Conservation (phyloP, 164 flowering plant genomes). For the Chimonanthus salicifolius region DNA sequence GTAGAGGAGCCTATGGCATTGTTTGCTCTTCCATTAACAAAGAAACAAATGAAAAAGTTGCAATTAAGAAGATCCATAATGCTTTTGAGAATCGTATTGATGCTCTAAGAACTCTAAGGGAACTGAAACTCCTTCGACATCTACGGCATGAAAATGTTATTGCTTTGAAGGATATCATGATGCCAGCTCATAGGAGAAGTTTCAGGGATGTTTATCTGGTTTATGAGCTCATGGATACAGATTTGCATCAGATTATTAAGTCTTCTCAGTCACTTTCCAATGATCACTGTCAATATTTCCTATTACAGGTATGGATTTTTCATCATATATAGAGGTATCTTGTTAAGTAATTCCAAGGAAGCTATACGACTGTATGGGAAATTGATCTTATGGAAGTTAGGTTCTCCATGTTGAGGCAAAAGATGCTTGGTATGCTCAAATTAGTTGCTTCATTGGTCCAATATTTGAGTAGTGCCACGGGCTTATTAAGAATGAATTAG, state of each 20-base stretch:
- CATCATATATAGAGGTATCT: neutral
- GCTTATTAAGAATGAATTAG: neutral
- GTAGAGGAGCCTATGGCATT: constrained; percentile 92
- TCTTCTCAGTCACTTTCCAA: constrained; percentile 78
- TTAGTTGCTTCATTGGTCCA: neutral
- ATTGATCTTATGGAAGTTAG: neutral
- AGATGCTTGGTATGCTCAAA: neutral
- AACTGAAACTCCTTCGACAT: constrained; percentile 78
- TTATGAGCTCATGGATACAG: constrained; percentile 96
- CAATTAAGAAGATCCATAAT: constrained; percentile 85
- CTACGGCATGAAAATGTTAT: constrained; percentile 86
- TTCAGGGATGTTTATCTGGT: constrained; percentile 91
- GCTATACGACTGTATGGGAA: neutral
- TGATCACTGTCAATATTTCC: constrained; percentile 90
- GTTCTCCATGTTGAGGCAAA: neutral
- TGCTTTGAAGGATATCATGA: constrained; percentile 83
- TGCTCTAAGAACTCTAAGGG: constrained; percentile 85
- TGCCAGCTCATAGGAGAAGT: constrained; percentile 64
- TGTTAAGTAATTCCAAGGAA: neutral
- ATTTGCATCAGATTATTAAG: constrained; percentile 87
- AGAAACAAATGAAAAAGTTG: constrained; percentile 88
- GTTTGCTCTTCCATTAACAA: constrained; percentile 84
- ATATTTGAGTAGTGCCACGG: neutral
- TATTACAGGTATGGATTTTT: constrained; percentile 68
- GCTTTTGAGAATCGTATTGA: constrained; percentile 82